phyloP scores from a whole-genome alignment of 2,329 filamentous ascomycete species.

The Verticillium nonalfalfae region DNA sequence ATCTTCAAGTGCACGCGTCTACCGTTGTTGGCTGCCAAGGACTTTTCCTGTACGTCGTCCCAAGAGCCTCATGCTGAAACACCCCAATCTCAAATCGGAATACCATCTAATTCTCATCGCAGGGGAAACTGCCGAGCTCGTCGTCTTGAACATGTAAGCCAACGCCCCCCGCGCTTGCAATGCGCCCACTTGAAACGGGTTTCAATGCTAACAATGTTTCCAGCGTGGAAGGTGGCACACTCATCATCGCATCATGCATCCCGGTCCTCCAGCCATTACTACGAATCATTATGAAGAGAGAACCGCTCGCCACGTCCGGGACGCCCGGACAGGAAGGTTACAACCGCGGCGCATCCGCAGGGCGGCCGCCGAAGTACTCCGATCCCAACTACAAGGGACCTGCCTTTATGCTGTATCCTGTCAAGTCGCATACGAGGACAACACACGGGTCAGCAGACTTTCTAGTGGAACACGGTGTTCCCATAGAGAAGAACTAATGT shows the following conservation, averaged over 20 bases:
- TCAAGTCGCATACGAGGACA: background rate
- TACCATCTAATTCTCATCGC: background rate
- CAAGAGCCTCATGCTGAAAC: background rate
- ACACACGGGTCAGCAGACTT: background rate
- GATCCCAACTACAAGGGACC: background rate
- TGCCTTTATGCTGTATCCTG: background rate
- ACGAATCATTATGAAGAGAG: background rate
- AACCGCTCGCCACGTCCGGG: background rate
- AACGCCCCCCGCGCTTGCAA: background rate
- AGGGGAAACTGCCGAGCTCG: slow-evolving; percentile 31
- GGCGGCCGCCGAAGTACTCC: background rate
- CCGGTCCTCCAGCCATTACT: slow-evolving; percentile 24
- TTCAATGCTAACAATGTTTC: background rate
- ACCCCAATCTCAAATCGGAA: background rate
- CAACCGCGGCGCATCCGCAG: background rate
- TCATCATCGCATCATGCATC: slow-evolving; percentile 28
- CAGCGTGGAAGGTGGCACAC: slow-evolving; percentile 24
- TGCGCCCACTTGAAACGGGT: background rate
- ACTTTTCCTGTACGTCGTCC: slow-evolving; percentile 15
- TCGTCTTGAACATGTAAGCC: slow-evolving; percentile 37
- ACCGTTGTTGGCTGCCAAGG: slow-evolving; percentile 18
- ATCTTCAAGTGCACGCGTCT: slow-evolving; percentile 27
- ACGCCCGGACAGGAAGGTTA: background rate
- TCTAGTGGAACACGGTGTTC: background rate
- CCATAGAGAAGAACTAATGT: background rate